Evolutionary conservation across 2,329 filamentous ascomycete species (phyloP).

Genomic region (Xylariaceae sp.): DNA sequence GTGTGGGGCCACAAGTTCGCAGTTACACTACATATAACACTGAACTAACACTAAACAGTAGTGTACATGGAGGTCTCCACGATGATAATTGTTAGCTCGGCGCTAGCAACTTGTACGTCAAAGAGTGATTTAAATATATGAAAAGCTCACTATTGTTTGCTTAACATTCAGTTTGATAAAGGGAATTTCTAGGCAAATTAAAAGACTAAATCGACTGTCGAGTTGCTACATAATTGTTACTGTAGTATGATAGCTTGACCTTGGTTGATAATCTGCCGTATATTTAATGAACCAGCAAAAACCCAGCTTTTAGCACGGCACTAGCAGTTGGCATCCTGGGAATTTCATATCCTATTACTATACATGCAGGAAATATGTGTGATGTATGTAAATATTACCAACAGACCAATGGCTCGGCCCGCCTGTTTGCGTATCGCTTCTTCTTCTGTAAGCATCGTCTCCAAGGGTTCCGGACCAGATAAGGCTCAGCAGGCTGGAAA

Average conservation of each 20-base stretch:
- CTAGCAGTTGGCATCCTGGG: constrained; percentile 9
- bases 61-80: too few relatives aligned
- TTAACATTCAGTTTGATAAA: not conserved
- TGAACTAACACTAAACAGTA: too few relatives aligned
- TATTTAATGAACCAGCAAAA: not conserved
- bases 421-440: constrained; percentile 5
- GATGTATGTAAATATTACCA: constrained; percentile 22
- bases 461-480: constrained; percentile 22
- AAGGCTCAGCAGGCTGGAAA: constrained; percentile 26
- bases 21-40: constrained; percentile 1
- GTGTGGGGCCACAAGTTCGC: constrained; percentile 17
- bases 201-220: constrained; percentile 1
- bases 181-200: constrained; percentile 5
- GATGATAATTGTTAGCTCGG: constrained; percentile 4
- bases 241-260: too few relatives aligned
- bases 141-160: constrained; percentile 1
- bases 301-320: constrained; percentile 7
- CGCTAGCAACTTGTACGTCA: constrained; percentile 1
- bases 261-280: not conserved
- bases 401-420: constrained; percentile 9
- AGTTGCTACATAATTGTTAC: constrained; percentile 4
- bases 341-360: constrained; percentile 8
- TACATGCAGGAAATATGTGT: constrained; percentile 9
- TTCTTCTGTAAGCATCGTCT: constrained; percentile 1
- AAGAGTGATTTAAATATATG: too few relatives aligned